These are phyloP conservation scores for Blastobotrys parvus DNA, from an alignment of 805 yeast genomes.

Conservation along the genomic window DNA sequence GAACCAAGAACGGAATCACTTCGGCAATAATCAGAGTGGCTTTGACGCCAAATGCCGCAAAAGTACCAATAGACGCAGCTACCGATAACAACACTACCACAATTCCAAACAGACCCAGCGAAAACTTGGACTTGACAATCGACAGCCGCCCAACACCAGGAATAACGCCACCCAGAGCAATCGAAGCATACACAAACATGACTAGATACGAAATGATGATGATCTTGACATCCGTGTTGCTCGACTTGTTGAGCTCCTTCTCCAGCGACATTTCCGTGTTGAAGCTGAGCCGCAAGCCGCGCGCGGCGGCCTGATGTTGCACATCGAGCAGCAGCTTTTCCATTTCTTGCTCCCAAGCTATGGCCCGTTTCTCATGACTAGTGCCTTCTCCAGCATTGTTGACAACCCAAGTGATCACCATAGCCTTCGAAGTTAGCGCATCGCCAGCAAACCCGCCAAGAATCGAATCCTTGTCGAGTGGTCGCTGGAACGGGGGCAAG, in stretches of 20 bases:
- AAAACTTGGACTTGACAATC: conserved; percentile 49
- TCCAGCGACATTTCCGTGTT: conserved; percentile 78
- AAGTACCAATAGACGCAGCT: conserved; percentile 71
- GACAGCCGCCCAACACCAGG: conserved; percentile 31
- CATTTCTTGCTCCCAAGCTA: conserved; percentile 65
- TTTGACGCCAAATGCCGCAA: conserved; percentile 66
- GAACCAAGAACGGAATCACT: conserved; percentile 85
- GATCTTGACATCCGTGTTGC: conserved; percentile 68
- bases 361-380: conserved; percentile 32
- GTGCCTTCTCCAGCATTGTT: conserved; percentile 43
- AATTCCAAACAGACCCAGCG: conserved; percentile 79
- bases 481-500: conserved; percentile 85
- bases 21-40: conserved; percentile 92
- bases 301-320: conserved; percentile 36
- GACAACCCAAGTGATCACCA: conserved; percentile 66
- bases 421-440: conserved; percentile 56
- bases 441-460: conserved; percentile 49
- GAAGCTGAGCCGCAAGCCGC: conserved; percentile 60
- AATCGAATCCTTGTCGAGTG: conserved; percentile 60
- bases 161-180: conserved; percentile 62
- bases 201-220: conserved; percentile 66
- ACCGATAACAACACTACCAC: conserved; percentile 75
- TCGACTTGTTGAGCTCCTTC: conserved; percentile 72
- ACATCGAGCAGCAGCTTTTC: conserved; percentile 46
- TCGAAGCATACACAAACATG: conserved; percentile 84